Evolutionary conservation across 2,329 filamentous ascomycete species (phyloP).

Genomic region (Diaporthe humulicola): DNA sequence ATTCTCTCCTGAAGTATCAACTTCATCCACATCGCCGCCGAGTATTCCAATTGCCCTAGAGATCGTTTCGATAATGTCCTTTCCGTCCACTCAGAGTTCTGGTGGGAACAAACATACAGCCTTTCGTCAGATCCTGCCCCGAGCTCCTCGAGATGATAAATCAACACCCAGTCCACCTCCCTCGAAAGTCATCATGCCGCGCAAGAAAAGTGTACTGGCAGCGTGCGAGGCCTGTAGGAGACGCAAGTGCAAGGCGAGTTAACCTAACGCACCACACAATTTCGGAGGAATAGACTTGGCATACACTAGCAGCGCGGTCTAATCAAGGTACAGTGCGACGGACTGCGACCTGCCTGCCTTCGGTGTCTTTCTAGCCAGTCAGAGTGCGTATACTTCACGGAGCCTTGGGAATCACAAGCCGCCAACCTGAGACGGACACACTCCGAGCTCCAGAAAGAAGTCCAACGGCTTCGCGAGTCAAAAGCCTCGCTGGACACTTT

Average conservation of each 20-base stretch:
- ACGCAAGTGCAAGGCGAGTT: constrained; percentile 1
- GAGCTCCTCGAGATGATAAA: neutral
- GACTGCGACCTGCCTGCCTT: neutral
- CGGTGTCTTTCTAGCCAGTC: neutral
- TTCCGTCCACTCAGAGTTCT: neutral
- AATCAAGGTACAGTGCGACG: neutral
- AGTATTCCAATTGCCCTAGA: neutral
- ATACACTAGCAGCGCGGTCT: neutral
- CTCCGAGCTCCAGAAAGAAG: neutral
- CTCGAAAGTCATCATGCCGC: neutral
- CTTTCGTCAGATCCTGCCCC: neutral
- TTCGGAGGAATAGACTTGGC: neutral
- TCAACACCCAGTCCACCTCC: neutral
- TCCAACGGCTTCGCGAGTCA: neutral
- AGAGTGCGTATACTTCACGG: neutral
- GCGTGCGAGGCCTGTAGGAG: neutral
- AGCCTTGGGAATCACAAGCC: neutral
- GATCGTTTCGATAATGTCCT: neutral
- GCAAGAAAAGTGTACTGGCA: neutral
- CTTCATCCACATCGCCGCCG: too few relatives aligned
- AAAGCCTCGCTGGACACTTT: neutral
- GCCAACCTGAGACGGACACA: neutral
- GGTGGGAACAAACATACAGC: neutral
- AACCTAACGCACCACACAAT: too few relatives aligned
- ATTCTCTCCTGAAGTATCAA: neutral